Conservation (phyloP, 2,329 filamentous ascomycete species). For the Calonectria fujianensis region DNA sequence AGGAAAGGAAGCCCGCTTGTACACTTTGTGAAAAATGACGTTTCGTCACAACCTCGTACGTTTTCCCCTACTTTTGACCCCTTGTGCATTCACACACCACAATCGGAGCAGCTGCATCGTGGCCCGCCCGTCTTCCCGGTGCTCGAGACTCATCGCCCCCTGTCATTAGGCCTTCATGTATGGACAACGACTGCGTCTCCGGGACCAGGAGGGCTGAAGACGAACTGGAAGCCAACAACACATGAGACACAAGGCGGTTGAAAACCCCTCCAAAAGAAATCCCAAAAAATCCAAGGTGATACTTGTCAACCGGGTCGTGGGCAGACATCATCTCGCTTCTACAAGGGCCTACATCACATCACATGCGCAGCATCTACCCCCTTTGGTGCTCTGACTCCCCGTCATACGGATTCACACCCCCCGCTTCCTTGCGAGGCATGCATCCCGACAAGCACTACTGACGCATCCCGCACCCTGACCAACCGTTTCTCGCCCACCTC, state of each 20-base stretch:
- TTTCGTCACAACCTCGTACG: slow-evolving; percentile 4
- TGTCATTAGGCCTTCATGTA: slow-evolving; percentile 18
- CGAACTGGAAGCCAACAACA: slow-evolving; percentile 22
- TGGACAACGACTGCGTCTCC: slow-evolving; percentile 13
- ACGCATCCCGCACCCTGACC: slow-evolving; percentile 37
- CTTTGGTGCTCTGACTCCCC: slow-evolving; percentile 26
- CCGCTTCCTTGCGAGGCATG: slow-evolving; percentile 39
- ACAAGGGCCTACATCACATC: slow-evolving; percentile 37
- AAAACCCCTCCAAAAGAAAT: not conserved
- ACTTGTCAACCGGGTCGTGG: slow-evolving; percentile 24
- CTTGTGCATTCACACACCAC: slow-evolving; percentile 6
- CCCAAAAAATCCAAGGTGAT: not conserved
- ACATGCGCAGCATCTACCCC: slow-evolving; percentile 39
- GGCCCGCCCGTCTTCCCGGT: not conserved
- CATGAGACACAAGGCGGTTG: slow-evolving; percentile 24
- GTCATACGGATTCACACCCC: slow-evolving; percentile 12
- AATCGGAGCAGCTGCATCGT: not conserved
- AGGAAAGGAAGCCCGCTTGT: not conserved
- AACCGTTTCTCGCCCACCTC: slow-evolving; percentile 25
- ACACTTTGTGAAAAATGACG: not conserved
- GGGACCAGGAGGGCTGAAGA: not conserved
- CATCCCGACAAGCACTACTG: slow-evolving; percentile 36
- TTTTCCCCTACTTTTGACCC: not conserved
- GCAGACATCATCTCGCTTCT: slow-evolving; percentile 30
- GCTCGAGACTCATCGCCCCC: not conserved